phyloP scores from a whole-genome alignment of 192 early-diverging fungal genomes.

The Coemansia sp. region DNA sequence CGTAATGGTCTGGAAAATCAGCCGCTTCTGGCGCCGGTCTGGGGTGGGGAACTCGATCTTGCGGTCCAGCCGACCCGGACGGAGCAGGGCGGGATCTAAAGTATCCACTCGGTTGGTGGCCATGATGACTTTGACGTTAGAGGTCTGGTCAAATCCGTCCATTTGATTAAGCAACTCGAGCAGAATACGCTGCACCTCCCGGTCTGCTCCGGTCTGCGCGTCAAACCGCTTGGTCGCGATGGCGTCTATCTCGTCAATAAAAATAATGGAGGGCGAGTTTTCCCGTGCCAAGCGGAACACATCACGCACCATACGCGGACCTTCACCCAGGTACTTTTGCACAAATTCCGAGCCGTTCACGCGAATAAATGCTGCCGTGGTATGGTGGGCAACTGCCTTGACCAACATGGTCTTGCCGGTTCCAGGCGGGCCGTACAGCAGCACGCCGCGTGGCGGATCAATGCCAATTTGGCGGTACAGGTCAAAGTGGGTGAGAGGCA shows the following conservation, averaged over 20 bases:
- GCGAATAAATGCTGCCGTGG: conserved; percentile 93
- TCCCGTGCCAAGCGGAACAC: conserved; percentile 95
- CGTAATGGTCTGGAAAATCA: conserved; percentile 96
- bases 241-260: conserved; percentile 99
- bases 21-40: conserved; percentile 94
- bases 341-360: conserved; percentile 98
- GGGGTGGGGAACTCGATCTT: conserved; percentile 99
- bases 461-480: conserved; percentile 98
- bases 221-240: conserved; percentile 98
- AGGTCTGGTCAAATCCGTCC: conserved; percentile 98
- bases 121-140: conserved; percentile 99
- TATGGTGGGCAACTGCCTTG: conserved; percentile 98
- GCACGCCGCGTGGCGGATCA: conserved; percentile 97
- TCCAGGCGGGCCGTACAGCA: conserved; percentile 98
- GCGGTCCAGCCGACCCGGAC: conserved; percentile 95
- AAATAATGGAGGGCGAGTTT: conserved; percentile 96
- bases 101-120: conserved; percentile 98
- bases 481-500: conserved; percentile 98
- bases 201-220: conserved; percentile 96
- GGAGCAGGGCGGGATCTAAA: conserved; percentile 92
- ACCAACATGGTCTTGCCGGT: conserved; percentile 99
- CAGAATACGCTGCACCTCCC: conserved; percentile 97
- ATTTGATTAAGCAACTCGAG: conserved; percentile 98
- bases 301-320: conserved; percentile 96
- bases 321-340: conserved; percentile 98